Percentiles rank a stretch among this genome's conserved stretches.
phyloP scores from a whole-genome alignment of 2,329 filamentous ascomycete genomes.

The Ophiostoma novo-ulmi region DNA sequence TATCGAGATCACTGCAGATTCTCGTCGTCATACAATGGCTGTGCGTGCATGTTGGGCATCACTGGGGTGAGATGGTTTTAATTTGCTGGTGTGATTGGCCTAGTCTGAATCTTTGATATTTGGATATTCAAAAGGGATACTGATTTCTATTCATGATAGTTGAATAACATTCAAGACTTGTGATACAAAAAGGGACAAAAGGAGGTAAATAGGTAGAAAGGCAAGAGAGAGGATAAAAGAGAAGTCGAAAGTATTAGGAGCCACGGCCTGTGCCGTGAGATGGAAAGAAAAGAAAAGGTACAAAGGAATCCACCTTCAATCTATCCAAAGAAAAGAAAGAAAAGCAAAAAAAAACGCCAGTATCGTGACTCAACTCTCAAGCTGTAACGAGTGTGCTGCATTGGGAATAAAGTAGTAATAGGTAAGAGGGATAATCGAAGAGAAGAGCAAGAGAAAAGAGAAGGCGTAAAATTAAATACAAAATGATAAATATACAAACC shows the following conservation, averaged over 20 bases:
- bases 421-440: background rate
- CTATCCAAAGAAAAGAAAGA: background rate
- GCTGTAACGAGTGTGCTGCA: conserved; percentile 11
- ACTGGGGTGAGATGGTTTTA: background rate
- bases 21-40: background rate
- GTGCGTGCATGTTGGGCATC: conserved; percentile 7
- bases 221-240: background rate
- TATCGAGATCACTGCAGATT: background rate
- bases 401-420: conserved; percentile 4
- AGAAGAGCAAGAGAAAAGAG: background rate
- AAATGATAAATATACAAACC: conserved; percentile 10
- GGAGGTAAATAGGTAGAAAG: background rate
- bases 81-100: background rate
- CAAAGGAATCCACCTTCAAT: background rate
- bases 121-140: background rate
- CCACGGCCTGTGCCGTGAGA: background rate
- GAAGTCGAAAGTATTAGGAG: background rate
- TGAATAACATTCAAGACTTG: conserved; percentile 18
- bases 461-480: background rate
- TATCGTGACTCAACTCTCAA: conserved; percentile 2
- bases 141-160: conserved; percentile 20
- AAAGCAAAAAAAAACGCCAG: conserved; percentile 2
- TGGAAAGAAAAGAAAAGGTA: background rate
- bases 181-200: conserved; percentile 12
- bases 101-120: background rate